A percentile compares a stretch with the other conserved stretches of the same genome.
These are phyloP conservation scores for Dichotomocladium elegans DNA, from an alignment of 371 early-diverging fungal species.

Conservation along the genomic window DNA sequence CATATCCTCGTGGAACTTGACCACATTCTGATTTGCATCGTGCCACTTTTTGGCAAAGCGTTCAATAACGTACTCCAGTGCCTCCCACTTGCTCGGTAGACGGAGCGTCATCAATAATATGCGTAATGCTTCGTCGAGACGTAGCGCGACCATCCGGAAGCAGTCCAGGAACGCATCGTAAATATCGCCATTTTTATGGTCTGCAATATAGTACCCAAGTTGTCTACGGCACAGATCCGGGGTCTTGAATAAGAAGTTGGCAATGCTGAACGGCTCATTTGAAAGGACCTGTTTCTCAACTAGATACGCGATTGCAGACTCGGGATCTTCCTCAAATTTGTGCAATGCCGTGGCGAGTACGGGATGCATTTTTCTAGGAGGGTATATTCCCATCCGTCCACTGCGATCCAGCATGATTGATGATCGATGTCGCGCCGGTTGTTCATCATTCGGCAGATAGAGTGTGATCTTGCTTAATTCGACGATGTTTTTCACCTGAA, in stretches of 20 bases:
- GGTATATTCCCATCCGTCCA: conserved; percentile 7
- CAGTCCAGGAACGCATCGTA: conserved; percentile 74
- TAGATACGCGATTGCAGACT: conserved; percentile 65
- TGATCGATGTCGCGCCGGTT: conserved; percentile 6
- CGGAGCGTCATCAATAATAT: conserved; percentile 70
- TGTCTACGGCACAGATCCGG: conserved; percentile 74
- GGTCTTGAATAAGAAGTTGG: conserved; percentile 78
- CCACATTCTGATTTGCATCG: conserved; percentile 54
- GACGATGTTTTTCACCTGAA: conserved; percentile 62
- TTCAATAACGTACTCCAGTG: conserved; percentile 77
- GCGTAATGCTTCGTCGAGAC: conserved; percentile 81
- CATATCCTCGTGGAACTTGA: conserved; percentile 58
- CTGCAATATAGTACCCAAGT: conserved; percentile 60
- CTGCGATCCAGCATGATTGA: conserved; percentile 8
- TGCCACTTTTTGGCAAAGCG: conserved; percentile 80
- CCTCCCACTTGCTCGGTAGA: conserved; percentile 70
- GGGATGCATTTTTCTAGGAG: conserved; percentile 57
- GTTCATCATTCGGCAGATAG: conserved; percentile 49
- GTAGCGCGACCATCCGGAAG: conserved; percentile 66
- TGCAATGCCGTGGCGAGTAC: conserved; percentile 57
- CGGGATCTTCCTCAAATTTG: conserved; percentile 70
- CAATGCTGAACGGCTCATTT: conserved; percentile 69
- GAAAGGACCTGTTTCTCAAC: conserved; percentile 68
- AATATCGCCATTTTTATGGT: conserved; percentile 53
- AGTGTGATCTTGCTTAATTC: conserved; percentile 52